Conservation (phyloP, 2,329 filamentous ascomycete species). For the Apiospora koreana region DNA sequence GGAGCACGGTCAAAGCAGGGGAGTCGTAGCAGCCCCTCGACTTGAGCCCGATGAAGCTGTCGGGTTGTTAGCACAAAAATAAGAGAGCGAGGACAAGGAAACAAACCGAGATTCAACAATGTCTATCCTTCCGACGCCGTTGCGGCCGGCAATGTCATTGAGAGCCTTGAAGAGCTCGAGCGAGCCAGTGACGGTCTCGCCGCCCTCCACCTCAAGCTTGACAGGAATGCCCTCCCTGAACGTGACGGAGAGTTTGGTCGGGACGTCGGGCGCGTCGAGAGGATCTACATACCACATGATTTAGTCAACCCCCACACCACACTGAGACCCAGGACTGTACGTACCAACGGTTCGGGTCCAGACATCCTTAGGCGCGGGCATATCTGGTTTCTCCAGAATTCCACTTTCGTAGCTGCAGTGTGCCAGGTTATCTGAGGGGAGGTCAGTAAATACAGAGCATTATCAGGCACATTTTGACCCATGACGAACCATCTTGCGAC, state of each 20-base stretch:
- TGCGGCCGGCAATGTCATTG: constrained; percentile 67
- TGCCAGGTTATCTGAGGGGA: constrained; percentile 62
- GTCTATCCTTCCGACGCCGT: constrained; percentile 80
- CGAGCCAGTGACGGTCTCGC: constrained; percentile 65
- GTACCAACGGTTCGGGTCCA: constrained; percentile 65
- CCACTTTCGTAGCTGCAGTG: constrained; percentile 82
- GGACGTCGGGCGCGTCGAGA: constrained; percentile 67
- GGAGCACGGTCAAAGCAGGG: constrained; percentile 14
- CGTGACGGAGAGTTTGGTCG: constrained; percentile 69
- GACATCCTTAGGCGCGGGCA: constrained; percentile 73
- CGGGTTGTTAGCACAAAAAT: not conserved
- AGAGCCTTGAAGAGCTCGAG: constrained; percentile 72
- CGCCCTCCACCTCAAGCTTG: constrained; percentile 46
- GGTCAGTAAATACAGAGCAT: not conserved
- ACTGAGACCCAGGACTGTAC: not conserved
- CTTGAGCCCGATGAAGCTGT: constrained; percentile 16
- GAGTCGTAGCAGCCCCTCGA: constrained; percentile 61
- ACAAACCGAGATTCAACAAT: constrained; percentile 62
- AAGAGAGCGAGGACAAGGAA: not conserved
- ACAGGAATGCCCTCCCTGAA: constrained; percentile 77
- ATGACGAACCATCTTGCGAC: constrained; percentile 22
- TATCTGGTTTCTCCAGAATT: constrained; percentile 66
- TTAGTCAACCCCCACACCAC: constrained; percentile 27
- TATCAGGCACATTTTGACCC: not conserved
- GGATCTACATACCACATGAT: constrained; percentile 48